These are phyloP conservation scores for Phalaenopsis aphrodite DNA, from an alignment of 106 monocot genomes.

Conservation along the genomic window DNA sequence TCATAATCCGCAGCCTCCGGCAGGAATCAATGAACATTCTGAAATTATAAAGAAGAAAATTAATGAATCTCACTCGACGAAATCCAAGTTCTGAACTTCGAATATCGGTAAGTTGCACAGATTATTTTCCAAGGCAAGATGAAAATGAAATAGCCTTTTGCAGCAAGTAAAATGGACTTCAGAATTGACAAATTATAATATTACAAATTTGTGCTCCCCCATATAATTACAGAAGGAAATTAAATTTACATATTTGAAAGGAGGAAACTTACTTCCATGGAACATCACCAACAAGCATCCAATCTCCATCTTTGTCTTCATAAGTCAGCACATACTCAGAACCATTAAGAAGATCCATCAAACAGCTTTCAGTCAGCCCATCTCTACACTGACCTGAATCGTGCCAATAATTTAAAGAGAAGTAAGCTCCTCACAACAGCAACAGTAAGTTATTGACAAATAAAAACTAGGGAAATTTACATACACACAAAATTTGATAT, in stretches of 20 bases:
- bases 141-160: not conserved
- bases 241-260: not conserved
- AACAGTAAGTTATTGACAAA: too few relatives aligned
- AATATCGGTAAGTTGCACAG: not conserved
- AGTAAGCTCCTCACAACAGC: constrained; percentile 10
- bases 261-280: constrained; percentile 21
- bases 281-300: constrained; percentile 36
- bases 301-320: constrained; percentile 27
- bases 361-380: constrained; percentile 14
- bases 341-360: constrained; percentile 16
- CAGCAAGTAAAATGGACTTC: not conserved
- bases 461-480: too few relatives aligned
- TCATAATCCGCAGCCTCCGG: constrained; percentile 70
- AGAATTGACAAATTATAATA: too few relatives aligned
- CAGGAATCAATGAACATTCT: constrained; percentile 67
- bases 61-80: not conserved
- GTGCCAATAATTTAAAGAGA: not conserved
- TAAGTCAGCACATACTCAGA: constrained; percentile 28
- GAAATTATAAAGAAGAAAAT: not conserved
- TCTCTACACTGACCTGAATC: constrained; percentile 20
- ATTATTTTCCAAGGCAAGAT: not conserved
- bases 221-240: not conserved
- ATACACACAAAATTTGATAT: too few relatives aligned
- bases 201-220: not conserved
- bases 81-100: not conserved